phyloP scores from a whole-genome alignment of 371 early-diverging fungal species.

The Mucor mucedo region DNA sequence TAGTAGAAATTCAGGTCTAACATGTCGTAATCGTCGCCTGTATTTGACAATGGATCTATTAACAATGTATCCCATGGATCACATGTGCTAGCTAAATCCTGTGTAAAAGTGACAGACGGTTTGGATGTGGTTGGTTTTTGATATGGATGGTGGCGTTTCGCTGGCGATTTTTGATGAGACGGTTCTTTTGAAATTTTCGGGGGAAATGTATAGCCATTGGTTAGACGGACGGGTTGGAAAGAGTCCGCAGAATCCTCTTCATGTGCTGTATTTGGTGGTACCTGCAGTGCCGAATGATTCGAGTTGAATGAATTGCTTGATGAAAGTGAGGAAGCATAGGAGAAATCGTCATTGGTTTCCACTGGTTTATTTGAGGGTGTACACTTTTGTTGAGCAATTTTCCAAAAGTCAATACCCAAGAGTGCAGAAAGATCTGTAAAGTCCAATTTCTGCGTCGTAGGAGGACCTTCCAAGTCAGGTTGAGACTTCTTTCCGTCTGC shows the following conservation, averaged over 20 bases:
- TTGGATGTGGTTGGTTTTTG: constrained; percentile 8
- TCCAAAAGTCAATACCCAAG: constrained; percentile 31
- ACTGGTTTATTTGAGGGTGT: constrained; percentile 1
- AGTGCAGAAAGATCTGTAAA: constrained; percentile 25
- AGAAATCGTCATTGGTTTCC: no score
- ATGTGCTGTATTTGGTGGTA: constrained; percentile 7
- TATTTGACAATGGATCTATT: neutral
- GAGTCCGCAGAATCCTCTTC: constrained; percentile 20
- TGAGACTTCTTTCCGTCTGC: no score
- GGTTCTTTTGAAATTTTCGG: constrained; percentile 12
- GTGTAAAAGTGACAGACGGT: neutral
- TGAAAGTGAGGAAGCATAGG: constrained; percentile 31
- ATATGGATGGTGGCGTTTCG: constrained; percentile 27
- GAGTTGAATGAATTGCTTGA: constrained; percentile 23
- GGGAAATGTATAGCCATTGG: constrained; percentile 23
- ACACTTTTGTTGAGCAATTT: constrained; percentile 15
- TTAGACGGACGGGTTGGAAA: constrained; percentile 33
- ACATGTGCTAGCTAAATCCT: constrained; percentile 4
- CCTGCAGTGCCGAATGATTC: constrained; percentile 6
- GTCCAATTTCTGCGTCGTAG: constrained; percentile 3
- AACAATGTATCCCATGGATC: constrained; percentile 35
- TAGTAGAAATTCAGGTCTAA: no score
- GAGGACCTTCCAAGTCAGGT: no score
- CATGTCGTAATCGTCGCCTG: no score
- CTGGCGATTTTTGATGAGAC: neutral